phyloP scores from a whole-genome alignment of 73 alveolate genomes.

The Paramecium octaurelia region DNA sequence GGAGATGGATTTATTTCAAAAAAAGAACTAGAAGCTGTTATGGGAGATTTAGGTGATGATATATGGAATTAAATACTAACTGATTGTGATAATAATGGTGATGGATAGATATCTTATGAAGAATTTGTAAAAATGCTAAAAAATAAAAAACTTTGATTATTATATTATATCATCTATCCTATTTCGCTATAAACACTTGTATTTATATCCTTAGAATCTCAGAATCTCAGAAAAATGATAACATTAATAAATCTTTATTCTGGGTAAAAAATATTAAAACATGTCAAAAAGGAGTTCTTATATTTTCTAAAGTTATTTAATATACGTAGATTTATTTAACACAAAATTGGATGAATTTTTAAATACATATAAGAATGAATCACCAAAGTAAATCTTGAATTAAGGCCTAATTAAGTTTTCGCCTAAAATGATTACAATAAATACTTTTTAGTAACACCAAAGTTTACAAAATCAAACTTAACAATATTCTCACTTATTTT shows the following conservation, averaged over 20 bases:
- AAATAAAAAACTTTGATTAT: conserved; percentile 30
- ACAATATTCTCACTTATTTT: conserved; percentile 23
- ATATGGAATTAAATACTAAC: conserved; percentile 41
- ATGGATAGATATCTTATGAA: conserved; percentile 66
- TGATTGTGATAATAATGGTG: conserved; percentile 66
- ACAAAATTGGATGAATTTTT: neutral
- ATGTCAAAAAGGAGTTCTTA: no score
- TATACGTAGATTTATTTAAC: neutral
- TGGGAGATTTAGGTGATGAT: conserved; percentile 64
- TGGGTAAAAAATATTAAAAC: no score
- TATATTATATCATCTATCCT: neutral
- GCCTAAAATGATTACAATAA: neutral
- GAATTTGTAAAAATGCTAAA: conserved; percentile 54
- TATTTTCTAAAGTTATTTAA: no score
- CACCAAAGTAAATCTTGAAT: conserved; percentile 13
- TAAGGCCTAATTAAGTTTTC: neutral
- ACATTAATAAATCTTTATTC: no score
- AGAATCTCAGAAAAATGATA: no score
- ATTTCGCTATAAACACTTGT: neutral
- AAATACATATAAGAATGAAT: neutral
- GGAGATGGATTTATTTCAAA: conserved; percentile 65
- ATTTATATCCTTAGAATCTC: no score
- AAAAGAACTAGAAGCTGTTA: conserved; percentile 49
- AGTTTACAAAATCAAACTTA: conserved; percentile 35
- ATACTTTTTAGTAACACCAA: conserved; percentile 35